A percentile compares a stretch with the other conserved stretches of the same genome.
Evolutionary conservation across 2,329 filamentous ascomycete species (phyloP).

Genomic region (Cryphonectria parasitica): DNA sequence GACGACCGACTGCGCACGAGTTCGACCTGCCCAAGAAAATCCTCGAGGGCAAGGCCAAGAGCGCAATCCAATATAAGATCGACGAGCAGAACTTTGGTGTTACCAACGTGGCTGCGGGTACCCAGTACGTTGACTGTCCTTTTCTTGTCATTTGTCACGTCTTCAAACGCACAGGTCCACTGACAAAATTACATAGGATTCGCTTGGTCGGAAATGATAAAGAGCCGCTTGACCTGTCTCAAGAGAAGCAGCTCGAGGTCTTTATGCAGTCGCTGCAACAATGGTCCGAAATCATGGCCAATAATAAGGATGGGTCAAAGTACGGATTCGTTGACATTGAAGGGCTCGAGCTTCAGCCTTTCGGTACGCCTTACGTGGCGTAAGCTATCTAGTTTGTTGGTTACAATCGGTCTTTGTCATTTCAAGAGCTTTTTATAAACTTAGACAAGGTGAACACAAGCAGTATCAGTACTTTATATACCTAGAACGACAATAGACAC

Average conservation of each 20-base stretch:
- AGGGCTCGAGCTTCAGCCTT: constrained; percentile 39
- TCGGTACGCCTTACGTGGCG: constrained; percentile 35
- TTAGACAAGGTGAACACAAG: background rate
- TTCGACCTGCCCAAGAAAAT: constrained; percentile 47
- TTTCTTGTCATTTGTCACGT: background rate
- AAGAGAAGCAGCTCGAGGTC: constrained; percentile 37
- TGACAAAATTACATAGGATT: constrained; percentile 15
- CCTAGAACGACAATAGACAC: background rate
- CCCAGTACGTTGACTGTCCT: constrained; percentile 22
- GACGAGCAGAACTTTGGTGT: constrained; percentile 52
- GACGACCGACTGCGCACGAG: constrained; percentile 56
- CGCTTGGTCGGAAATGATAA: constrained; percentile 29
- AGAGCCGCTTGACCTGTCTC: constrained; percentile 38
- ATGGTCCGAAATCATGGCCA: constrained; percentile 38
- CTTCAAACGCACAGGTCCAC: background rate
- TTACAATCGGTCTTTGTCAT: background rate
- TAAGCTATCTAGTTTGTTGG: background rate
- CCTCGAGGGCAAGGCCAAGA: constrained; percentile 49
- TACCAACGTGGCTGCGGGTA: constrained; percentile 26
- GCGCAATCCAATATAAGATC: constrained; percentile 50
- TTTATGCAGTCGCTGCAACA: constrained; percentile 38
- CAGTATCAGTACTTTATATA: background rate
- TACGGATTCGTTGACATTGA: constrained; percentile 40
- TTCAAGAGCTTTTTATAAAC: background rate
- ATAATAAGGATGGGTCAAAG: constrained; percentile 39